These are phyloP conservation scores for Middelhovenomyces tepae DNA, from an alignment of 805 yeast genomes.

Conservation along the genomic window DNA sequence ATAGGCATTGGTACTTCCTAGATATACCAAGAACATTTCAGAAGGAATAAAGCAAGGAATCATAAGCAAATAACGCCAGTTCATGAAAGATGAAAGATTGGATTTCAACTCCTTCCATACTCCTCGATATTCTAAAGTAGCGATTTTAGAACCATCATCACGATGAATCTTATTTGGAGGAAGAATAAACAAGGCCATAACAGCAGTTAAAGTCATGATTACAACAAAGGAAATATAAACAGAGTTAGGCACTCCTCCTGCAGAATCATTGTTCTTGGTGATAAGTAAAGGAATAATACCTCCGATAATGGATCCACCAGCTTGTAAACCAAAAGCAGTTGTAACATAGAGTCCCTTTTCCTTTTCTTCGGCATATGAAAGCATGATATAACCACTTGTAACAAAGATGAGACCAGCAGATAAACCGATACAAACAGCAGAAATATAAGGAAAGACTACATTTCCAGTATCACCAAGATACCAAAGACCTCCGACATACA, in stretches of 20 bases:
- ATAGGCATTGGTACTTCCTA: slow-evolving; percentile 4
- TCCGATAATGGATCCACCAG: slow-evolving; percentile 4
- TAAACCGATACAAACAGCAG: slow-evolving; percentile 2
- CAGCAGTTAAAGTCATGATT: slow-evolving; percentile 4
- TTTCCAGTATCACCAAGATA: no score
- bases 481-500: no score
- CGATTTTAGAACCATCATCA: slow-evolving; percentile 6
- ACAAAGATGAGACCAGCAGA: slow-evolving; percentile 3
- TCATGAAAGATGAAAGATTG: slow-evolving; percentile 1
- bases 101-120: slow-evolving; percentile 2
- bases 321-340: slow-evolving; percentile 4
- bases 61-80: slow-evolving; percentile 4
- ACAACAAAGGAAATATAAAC: slow-evolving; percentile 6
- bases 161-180: slow-evolving; percentile 5
- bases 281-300: slow-evolving; percentile 3
- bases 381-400: slow-evolving; percentile 3
- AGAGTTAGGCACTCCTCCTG: slow-evolving; percentile 6
- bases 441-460: no score
- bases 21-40: slow-evolving; percentile 6
- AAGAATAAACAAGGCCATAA: slow-evolving; percentile 3
- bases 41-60: slow-evolving; percentile 7
- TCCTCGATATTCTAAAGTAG: slow-evolving; percentile 4
- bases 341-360: slow-evolving; percentile 5
- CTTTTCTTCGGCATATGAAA: slow-evolving; percentile 4
- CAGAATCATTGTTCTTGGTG: slow-evolving; percentile 1